These are phyloP conservation scores for Pythium sp. DNA, from an alignment of 352 stramenopile species.

Conservation along the genomic window DNA sequence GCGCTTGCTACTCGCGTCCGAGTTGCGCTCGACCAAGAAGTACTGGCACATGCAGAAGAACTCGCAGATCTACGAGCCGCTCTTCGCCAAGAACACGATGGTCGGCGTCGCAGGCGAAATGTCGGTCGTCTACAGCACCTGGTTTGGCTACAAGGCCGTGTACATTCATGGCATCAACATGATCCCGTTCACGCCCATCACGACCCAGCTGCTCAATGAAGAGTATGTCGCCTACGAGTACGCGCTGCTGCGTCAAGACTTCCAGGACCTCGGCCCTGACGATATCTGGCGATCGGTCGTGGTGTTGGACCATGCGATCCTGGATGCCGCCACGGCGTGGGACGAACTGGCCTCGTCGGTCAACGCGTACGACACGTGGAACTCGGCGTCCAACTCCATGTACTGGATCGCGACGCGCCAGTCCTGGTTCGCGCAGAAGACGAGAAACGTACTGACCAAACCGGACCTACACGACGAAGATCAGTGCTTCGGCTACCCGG, in stretches of 20 bases:
- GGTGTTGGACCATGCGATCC: slow-evolving; percentile 69
- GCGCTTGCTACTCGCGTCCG: slow-evolving; percentile 88
- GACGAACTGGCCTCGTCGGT: slow-evolving; percentile 52
- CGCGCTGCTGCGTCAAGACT: slow-evolving; percentile 43
- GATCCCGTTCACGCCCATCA: slow-evolving; percentile 80
- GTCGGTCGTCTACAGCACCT: slow-evolving; percentile 80
- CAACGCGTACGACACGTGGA: slow-evolving; percentile 68
- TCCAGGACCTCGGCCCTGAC: slow-evolving; percentile 28
- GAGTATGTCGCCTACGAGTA: slow-evolving; percentile 59
- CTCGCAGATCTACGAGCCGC: slow-evolving; percentile 70
- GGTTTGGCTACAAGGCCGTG: slow-evolving; percentile 70
- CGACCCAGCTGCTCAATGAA: slow-evolving; percentile 54
- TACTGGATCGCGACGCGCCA: slow-evolving; percentile 72
- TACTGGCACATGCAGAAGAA: slow-evolving; percentile 95
- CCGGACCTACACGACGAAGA: slow-evolving; percentile 33
- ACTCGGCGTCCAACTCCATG: slow-evolving; percentile 68
- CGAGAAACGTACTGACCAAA: slow-evolving; percentile 26
- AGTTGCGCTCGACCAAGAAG: slow-evolving; percentile 91
- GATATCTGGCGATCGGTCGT: slow-evolving; percentile 80
- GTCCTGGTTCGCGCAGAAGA: slow-evolving; percentile 61
- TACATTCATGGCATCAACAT: slow-evolving; percentile 86
- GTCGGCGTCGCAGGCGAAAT: slow-evolving; percentile 76
- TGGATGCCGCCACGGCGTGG: slow-evolving; percentile 57
- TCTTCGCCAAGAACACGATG: slow-evolving; percentile 78
- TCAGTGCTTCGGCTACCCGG: slow-evolving; percentile 67